phyloP scores from a whole-genome alignment of 2,329 filamentous ascomycete species.

The Meredithiella fracta region DNA sequence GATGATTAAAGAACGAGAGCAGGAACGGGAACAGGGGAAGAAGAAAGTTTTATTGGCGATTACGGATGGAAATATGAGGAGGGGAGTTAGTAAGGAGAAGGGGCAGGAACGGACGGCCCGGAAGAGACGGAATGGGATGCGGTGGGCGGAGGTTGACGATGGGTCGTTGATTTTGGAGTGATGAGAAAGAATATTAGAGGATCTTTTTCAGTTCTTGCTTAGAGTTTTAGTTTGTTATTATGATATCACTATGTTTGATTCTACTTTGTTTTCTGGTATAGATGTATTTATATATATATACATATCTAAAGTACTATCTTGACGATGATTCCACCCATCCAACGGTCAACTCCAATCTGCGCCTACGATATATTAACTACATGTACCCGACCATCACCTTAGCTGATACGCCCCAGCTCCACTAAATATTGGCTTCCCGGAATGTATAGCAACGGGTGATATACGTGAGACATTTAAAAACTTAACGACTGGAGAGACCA shows the following conservation, averaged over 20 bases:
- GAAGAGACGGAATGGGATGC: neutral
- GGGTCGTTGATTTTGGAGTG: slow-evolving; percentile 2
- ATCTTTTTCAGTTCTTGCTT: neutral
- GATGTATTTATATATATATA: neutral
- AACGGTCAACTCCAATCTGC: too few relatives aligned
- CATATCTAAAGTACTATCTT: neutral
- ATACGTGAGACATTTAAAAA: too few relatives aligned
- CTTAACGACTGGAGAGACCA: too few relatives aligned
- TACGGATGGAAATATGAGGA: neutral
- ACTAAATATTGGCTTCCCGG: too few relatives aligned
- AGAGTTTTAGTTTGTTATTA: neutral
- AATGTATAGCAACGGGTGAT: too few relatives aligned
- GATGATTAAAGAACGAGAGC: neutral
- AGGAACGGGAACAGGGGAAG: neutral
- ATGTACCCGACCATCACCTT: too few relatives aligned
- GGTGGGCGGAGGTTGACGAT: slow-evolving; percentile 4
- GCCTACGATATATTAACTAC: too few relatives aligned
- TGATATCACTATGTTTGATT: neutral
- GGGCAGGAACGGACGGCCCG: neutral
- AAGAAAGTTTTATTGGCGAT: neutral
- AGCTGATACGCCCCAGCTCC: too few relatives aligned
- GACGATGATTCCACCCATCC: neutral
- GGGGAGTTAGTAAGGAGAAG: neutral
- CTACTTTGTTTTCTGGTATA: too few relatives aligned
- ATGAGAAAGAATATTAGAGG: too few relatives aligned